phyloP scores from a whole-genome alignment of 768 basidiomycete genomes.

The Heimioporus sp. region DNA sequence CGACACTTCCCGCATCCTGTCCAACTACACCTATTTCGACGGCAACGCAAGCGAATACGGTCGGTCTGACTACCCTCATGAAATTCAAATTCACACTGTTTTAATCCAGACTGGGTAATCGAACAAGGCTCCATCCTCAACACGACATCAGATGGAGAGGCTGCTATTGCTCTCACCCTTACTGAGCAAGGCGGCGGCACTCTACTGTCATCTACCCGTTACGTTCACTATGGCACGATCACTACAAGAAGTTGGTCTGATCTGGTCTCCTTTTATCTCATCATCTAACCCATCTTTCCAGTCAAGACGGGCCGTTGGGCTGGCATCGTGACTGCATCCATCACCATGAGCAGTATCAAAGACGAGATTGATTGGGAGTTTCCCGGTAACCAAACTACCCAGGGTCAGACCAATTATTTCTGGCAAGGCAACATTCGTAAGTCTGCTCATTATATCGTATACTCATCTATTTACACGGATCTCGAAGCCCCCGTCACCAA shows the following conservation, averaged over 20 bases:
- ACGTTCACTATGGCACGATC: conserved; percentile 78
- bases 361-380: conserved; percentile 91
- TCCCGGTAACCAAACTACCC: conserved; percentile 57
- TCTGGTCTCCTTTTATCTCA: not conserved
- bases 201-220: conserved; percentile 74
- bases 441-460: conserved; percentile 20
- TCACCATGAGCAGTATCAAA: conserved; percentile 81
- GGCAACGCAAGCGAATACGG: conserved; percentile 74
- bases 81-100: not conserved
- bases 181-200: conserved; percentile 75
- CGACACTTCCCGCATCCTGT: conserved; percentile 63
- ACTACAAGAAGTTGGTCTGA: conserved; percentile 52
- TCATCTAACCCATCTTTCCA: conserved; percentile 22
- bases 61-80: conserved; percentile 17
- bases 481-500: conserved; percentile 43
- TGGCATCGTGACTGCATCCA: conserved; percentile 83
- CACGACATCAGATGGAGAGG: conserved; percentile 52
- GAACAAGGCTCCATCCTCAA: conserved; percentile 66
- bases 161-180: conserved; percentile 66
- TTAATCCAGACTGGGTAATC: conserved; percentile 61
- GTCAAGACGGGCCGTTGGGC: conserved; percentile 80
- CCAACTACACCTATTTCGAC: conserved; percentile 64
- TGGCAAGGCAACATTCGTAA: conserved; percentile 71
- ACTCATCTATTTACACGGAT: not conserved
- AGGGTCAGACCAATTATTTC: conserved; percentile 79